A percentile compares a stretch with the other conserved stretches of the same genome.
Conservation (phyloP, 495 filamentous ascomycete species). For the Aspergillus saccharolyticus region DNA sequence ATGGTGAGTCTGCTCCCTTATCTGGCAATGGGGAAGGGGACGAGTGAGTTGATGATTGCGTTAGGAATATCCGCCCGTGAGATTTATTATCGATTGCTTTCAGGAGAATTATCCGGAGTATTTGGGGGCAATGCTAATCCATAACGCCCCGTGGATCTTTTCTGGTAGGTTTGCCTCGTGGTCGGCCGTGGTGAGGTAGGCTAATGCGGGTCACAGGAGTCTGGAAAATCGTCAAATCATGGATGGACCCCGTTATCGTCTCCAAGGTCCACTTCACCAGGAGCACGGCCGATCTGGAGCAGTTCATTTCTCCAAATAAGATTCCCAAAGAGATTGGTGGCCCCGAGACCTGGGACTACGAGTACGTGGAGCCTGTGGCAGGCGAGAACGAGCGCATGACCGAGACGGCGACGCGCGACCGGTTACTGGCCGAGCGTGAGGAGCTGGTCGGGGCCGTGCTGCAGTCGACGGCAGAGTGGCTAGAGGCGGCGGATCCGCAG, state of each 20-base stretch:
- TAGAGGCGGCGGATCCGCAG: conserved; percentile 37
- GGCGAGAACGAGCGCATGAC: conserved; percentile 69
- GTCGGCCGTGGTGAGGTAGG: no score
- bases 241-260: conserved; percentile 95
- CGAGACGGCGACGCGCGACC: conserved; percentile 56
- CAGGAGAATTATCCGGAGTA: conserved; percentile 95
- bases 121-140: conserved; percentile 78
- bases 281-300: conserved; percentile 65
- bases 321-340: conserved; percentile 77
- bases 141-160: conserved; percentile 95
- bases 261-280: conserved; percentile 91
- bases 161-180: conserved; percentile 48
- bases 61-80: conserved; percentile 88
- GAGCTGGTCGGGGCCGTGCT: conserved; percentile 64
- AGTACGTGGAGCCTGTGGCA: conserved; percentile 67
- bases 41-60: no score
- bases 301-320: conserved; percentile 62
- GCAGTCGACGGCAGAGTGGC: conserved; percentile 64
- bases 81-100: conserved; percentile 96
- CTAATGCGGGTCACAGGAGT: conserved; percentile 44
- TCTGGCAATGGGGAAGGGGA: no score
- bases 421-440: conserved; percentile 53
- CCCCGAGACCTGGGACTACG: conserved; percentile 73
- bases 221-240: conserved; percentile 84
- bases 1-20: conserved; percentile 55